These are phyloP conservation scores for Termitomyces eurrhizus DNA, from an alignment of 768 basidiomycete genomes.

Conservation along the genomic window DNA sequence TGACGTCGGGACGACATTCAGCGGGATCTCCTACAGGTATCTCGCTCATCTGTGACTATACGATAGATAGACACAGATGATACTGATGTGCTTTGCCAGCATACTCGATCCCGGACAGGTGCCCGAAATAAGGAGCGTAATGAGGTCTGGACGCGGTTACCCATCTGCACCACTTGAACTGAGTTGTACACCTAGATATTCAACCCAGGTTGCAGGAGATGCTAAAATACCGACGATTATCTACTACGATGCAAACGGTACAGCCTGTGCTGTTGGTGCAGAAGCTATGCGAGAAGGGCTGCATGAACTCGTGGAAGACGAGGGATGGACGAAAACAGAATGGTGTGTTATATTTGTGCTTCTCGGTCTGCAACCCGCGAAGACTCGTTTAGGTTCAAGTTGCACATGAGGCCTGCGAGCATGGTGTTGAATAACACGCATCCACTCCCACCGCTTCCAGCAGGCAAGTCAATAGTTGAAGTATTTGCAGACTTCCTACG, in stretches of 20 bases:
- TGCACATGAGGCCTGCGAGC: not conserved
- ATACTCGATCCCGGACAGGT: constrained; percentile 2
- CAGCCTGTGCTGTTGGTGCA: constrained; percentile 40
- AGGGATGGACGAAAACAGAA: constrained; percentile 45
- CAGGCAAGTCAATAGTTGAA: constrained; percentile 33
- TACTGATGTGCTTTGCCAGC: not conserved
- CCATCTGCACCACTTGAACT: not conserved
- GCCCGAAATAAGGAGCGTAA: constrained; percentile 1
- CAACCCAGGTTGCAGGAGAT: not conserved
- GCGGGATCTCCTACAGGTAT: constrained; percentile 4
- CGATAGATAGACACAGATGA: not conserved
- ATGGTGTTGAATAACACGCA: not conserved
- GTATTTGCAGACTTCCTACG: constrained; percentile 48
- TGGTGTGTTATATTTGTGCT: constrained; percentile 32
- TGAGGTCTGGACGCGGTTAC: not conserved
- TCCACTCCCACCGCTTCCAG: constrained; percentile 36
- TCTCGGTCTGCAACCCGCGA: not conserved
- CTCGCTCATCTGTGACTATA: not conserved
- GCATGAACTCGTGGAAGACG: constrained; percentile 38
- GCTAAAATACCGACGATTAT: constrained; percentile 2
- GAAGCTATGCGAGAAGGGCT: constrained; percentile 28
- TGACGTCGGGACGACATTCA: constrained; percentile 48
- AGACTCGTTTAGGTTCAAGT: constrained; percentile 1
- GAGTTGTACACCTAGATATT: not conserved
- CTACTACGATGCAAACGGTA: not conserved